Base-by-base conservation (phyloP, 208 protist genomes). In the Crithidia sp. region DNA sequence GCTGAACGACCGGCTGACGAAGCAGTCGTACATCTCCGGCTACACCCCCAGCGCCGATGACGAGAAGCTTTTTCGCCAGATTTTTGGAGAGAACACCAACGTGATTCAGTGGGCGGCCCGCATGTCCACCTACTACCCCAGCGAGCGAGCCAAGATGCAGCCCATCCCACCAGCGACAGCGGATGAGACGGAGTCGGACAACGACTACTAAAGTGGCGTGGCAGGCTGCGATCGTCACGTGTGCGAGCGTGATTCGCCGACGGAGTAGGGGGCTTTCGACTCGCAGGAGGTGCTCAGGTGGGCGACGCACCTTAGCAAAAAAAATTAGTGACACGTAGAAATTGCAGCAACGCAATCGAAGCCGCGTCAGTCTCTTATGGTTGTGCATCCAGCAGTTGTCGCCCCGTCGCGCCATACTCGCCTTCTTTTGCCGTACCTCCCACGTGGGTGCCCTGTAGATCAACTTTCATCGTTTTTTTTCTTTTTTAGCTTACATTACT, bases 61-160 rank as follows among this genome's bases (percentile, higher is more conserved):
- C 37, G 77, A 80, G 44, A 84, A 72, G 50, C 71, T 74, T n/a
- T 87, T 91, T 40, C 67, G 64, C 14, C 71, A 83, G 54, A 59
- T 90, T 13, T 89, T 91, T 66, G 88, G 85, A 36, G 71, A 84
- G 54, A 90, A 91, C 75, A 36, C 55, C 47, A 82, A 86, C 43
- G 79, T 84, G 4, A 54, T 85, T 8, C 85, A 90, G 79, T 93
- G 88, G 85, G 84, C 76, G 2, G 77, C 85, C 2, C 88, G 84
- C 58, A 93, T 93, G 85, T 77, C 88, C 7, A 83, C 88, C 7
- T 93, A 90, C 74, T 85, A 88, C 74, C 82, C 79, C 3, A 79
- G 64, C 41, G 88, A 91, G 76, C 80, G 88, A 40, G 67, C 58
- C 0, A 67, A 84, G 66, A 88, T 89, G 74, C 10, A 63, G 50